phyloP scores from a whole-genome alignment of 23 red algal species.

The Gracilaria gracilis region DNA sequence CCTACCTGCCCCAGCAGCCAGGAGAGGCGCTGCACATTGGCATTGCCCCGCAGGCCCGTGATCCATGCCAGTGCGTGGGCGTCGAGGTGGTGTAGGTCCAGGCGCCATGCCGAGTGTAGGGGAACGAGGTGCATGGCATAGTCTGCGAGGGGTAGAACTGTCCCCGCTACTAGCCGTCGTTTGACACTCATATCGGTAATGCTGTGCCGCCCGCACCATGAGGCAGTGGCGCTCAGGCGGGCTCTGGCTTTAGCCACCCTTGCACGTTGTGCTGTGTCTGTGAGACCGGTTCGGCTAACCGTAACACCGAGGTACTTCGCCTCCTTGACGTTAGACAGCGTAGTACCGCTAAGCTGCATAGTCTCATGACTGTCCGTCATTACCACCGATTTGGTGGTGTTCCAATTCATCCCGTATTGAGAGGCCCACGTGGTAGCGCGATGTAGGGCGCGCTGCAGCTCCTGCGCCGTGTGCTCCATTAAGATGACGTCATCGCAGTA shows the following conservation, averaged over 20 bases:
- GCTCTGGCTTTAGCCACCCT: neutral
- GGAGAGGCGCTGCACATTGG: too few species aligned
- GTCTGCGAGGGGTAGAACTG: neutral
- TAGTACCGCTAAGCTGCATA: neutral
- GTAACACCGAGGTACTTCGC: slow-evolving; percentile 29
- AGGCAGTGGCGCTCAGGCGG: too few species aligned
- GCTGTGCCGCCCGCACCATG: neutral
- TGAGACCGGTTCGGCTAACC: neutral
- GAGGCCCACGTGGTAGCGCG: too few species aligned
- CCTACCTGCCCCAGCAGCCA: too few species aligned
- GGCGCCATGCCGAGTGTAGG: neutral
- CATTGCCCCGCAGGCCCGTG: neutral
- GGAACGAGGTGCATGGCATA: neutral
- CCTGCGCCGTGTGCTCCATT: neutral
- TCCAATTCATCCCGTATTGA: slow-evolving; percentile 1
- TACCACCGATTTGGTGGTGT: slow-evolving; percentile 1
- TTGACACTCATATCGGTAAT: neutral
- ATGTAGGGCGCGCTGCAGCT: neutral
- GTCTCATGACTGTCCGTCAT: neutral
- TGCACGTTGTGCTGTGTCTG: neutral
- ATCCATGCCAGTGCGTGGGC: neutral
- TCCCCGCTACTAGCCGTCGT: neutral
- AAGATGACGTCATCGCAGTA: slow-evolving; percentile 25
- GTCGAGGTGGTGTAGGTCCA: neutral
- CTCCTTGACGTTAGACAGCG: neutral